Percentiles rank a stretch among this genome's conserved stretches.
These are phyloP conservation scores for Lactarius sanguifluus DNA, from an alignment of 768 basidiomycete genomes.

Conservation along the genomic window DNA sequence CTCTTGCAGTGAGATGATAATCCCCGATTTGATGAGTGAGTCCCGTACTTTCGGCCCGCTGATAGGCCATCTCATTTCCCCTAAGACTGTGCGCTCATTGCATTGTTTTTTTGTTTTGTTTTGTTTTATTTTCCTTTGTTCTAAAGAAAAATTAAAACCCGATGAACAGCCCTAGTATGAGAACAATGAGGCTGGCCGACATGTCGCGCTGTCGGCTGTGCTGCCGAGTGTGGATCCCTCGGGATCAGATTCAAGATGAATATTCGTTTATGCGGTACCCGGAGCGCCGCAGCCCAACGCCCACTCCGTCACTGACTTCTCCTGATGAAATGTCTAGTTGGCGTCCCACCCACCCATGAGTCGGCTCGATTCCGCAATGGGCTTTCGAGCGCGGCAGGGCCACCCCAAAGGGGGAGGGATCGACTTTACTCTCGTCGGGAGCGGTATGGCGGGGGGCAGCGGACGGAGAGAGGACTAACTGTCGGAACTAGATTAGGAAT, in stretches of 20 bases:
- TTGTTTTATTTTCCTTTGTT: neutral
- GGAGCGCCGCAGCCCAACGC: neutral
- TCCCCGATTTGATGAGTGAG: conserved; percentile 8
- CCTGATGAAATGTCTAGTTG: neutral
- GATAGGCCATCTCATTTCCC: conserved; percentile 6
- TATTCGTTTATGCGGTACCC: neutral
- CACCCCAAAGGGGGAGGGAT: neutral
- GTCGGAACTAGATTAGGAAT: conserved; percentile 3
- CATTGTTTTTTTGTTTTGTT: neutral
- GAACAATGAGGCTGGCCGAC: conserved; percentile 4
- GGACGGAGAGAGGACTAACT: conserved; percentile 1
- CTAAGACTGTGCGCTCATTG: neutral
- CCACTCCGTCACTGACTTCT: neutral
- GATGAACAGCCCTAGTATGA: neutral
- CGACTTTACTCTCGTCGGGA: neutral
- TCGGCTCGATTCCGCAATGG: neutral
- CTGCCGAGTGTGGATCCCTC: conserved; percentile 5
- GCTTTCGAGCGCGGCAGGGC: neutral
- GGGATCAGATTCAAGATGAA: conserved; percentile 1
- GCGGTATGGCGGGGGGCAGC: neutral
- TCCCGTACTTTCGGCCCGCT: conserved; percentile 10
- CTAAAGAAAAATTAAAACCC: neutral
- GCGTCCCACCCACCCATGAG: neutral
- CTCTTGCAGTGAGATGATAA: neutral
- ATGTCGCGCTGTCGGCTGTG: neutral